These are phyloP conservation scores for Penicillium sp. DNA, from an alignment of 2,329 filamentous ascomycete species.

Conservation along the genomic window DNA sequence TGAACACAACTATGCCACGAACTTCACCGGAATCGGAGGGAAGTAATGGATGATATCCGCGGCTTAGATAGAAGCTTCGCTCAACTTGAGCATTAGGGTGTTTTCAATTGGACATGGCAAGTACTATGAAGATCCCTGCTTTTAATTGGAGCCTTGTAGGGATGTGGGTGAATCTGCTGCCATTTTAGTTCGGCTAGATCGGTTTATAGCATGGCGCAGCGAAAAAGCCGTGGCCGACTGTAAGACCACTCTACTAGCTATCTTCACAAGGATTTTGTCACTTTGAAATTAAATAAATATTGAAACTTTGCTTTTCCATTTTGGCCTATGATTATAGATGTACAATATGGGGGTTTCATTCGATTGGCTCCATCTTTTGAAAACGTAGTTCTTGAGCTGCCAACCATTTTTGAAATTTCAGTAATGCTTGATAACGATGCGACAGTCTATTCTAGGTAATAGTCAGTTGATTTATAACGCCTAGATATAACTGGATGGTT, in stretches of 20 bases:
- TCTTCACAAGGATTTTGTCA: background rate
- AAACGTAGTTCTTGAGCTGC: background rate
- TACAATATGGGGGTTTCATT: too few species aligned
- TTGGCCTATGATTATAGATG: too few species aligned
- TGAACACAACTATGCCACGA: background rate
- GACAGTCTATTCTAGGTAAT: constrained; percentile 7
- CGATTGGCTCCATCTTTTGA: background rate
- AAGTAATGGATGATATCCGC: background rate
- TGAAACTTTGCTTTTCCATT: too few species aligned
- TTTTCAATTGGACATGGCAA: background rate
- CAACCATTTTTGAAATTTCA: constrained; percentile 11
- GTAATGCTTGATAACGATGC: constrained; percentile 9
- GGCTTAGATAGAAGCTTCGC: background rate
- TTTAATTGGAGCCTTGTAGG: background rate
- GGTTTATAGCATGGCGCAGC: background rate
- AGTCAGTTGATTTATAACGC: background rate
- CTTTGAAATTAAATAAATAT: background rate
- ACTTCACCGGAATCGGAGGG: background rate
- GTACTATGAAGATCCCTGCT: constrained; percentile 1
- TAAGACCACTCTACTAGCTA: background rate
- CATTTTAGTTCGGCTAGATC: background rate
- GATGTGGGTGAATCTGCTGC: background rate
- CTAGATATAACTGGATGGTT: background rate
- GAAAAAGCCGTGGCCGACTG: background rate
- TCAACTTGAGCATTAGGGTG: background rate